Conservation (phyloP, 805 yeast genomes). For the Kregervanrija fluxuum region DNA sequence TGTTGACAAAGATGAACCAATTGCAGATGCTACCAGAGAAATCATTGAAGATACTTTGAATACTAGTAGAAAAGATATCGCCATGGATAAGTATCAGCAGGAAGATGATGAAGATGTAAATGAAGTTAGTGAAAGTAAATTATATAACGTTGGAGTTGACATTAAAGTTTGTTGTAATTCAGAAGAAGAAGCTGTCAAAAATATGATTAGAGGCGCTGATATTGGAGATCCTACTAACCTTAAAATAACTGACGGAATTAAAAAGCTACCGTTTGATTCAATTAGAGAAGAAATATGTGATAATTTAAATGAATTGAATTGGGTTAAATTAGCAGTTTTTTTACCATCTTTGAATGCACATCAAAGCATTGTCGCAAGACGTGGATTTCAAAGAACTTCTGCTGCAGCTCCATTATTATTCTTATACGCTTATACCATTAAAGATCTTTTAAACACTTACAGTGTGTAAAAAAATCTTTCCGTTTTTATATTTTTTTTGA, state of each 20-base stretch:
- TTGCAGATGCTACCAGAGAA: constrained; percentile 23
- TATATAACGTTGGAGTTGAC: constrained; percentile 7
- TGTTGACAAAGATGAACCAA: constrained; percentile 3
- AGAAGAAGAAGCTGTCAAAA: constrained; percentile 1
- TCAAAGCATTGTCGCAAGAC: constrained; percentile 77
- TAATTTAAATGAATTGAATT: constrained; percentile 54
- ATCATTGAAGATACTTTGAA: constrained; percentile 22
- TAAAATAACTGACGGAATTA: constrained; percentile 10
- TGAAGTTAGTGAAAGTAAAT: not conserved
- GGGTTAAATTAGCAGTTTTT: constrained; percentile 74
- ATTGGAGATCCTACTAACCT: constrained; percentile 3
- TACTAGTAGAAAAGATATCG: constrained; percentile 1
- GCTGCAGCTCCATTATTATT: constrained; percentile 45
- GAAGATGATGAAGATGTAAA: not conserved
- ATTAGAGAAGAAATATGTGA: constrained; percentile 31
- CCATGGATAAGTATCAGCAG: not conserved
- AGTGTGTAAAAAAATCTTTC: not conserved
- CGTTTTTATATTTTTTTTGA: too few species aligned
- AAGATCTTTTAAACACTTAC: constrained; percentile 1
- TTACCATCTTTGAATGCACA: constrained; percentile 75
- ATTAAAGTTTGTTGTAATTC: constrained; percentile 9
- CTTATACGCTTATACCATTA: constrained; percentile 35
- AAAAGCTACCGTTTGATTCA: constrained; percentile 20
- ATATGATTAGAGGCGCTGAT: not conserved
- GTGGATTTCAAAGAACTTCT: constrained; percentile 47